Conservation (phyloP, 495 filamentous ascomycete species). For the Elaphomyces granulatus region DNA sequence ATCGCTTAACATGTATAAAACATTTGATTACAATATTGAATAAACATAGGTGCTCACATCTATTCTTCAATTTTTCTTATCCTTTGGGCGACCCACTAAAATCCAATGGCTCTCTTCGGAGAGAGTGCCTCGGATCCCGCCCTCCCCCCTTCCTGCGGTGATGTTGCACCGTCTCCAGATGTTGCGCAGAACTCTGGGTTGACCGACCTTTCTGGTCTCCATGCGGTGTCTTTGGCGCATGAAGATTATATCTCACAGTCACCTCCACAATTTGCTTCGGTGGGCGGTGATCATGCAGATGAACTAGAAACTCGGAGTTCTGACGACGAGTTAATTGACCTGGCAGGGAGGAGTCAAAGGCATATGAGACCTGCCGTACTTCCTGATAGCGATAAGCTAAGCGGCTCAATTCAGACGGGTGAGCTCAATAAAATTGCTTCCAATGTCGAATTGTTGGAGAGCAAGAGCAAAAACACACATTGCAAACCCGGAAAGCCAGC, state of each 20-base stretch:
- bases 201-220: background rate
- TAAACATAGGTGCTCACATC: too few species aligned
- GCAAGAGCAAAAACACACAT: conserved; percentile 1
- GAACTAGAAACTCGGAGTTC: background rate
- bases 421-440: background rate
- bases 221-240: background rate
- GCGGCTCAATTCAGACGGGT: background rate
- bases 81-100: too few species aligned
- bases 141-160: too few species aligned
- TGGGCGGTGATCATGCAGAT: background rate
- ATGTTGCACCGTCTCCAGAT: too few species aligned
- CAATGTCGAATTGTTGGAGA: background rate
- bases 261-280: background rate
- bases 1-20: too few species aligned
- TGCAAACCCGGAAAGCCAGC: conserved; percentile 11
- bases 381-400: background rate
- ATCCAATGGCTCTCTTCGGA: too few species aligned
- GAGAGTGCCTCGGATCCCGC: too few species aligned
- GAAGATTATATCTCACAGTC: background rate
- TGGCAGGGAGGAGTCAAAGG: background rate
- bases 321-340: background rate
- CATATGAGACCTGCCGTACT: background rate
- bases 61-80: too few species aligned
- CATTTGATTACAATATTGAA: too few species aligned
- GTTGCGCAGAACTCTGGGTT: background rate